phyloP scores from a whole-genome alignment of 164 flowering plant genomes.

The Saururus chinensis region DNA sequence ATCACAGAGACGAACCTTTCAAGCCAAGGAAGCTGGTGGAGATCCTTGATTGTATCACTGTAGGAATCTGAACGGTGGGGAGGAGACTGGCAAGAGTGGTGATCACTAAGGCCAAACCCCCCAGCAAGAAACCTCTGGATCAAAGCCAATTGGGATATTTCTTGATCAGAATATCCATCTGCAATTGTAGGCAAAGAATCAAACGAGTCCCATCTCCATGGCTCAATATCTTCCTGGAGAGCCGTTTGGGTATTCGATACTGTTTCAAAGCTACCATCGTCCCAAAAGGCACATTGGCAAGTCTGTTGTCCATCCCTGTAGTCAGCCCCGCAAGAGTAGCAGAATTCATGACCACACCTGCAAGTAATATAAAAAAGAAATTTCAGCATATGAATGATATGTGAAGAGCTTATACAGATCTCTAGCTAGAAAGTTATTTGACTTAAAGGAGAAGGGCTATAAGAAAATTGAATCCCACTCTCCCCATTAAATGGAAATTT shows the following conservation, averaged over 20 bases:
- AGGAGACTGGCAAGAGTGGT: constrained; percentile 59
- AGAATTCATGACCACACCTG: constrained; percentile 93
- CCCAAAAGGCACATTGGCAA: constrained; percentile 80
- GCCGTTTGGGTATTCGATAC: constrained; percentile 16
- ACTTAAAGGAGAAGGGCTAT: too few species aligned
- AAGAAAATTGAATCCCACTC: too few species aligned
- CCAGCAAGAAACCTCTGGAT: constrained; percentile 88
- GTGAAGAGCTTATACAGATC: background rate
- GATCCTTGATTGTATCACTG: constrained; percentile 81
- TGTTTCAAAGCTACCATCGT: constrained; percentile 39
- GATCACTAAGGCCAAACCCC: constrained; percentile 71
- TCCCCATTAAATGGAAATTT: too few species aligned
- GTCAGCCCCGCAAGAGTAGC: constrained; percentile 81
- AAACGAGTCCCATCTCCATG: constrained; percentile 85
- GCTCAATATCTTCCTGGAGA: constrained; percentile 39
- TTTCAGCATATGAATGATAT: background rate
- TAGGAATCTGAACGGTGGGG: constrained; percentile 77
- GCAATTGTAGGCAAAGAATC: constrained; percentile 46
- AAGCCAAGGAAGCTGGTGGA: constrained; percentile 96
- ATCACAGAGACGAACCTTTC: constrained; percentile 93
- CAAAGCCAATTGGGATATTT: constrained; percentile 73
- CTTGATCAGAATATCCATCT: constrained; percentile 85
- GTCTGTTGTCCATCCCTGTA: constrained; percentile 57
- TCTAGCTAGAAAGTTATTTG: too few species aligned
- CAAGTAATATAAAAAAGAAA: background rate